Base-by-base conservation (phyloP, 2,329 filamentous ascomycete genomes). In the Chlorencoelia australis region DNA sequence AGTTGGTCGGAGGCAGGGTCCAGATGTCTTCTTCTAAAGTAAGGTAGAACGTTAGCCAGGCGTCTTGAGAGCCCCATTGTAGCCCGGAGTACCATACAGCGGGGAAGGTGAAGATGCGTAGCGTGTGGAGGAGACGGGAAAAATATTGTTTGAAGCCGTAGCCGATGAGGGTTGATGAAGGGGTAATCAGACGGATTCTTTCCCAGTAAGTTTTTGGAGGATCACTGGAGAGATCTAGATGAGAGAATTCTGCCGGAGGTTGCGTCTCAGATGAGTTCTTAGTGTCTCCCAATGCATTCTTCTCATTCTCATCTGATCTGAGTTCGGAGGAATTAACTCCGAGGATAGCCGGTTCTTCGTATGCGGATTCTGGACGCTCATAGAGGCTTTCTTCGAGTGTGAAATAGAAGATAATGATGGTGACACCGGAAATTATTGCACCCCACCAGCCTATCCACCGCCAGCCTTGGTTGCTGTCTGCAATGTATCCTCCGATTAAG, bases 21-120 rank as follows among this genome's bases (percentile, higher is more conserved):
- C 69, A 75, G 44, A 66, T 66, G 42, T 73, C 69, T 46, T 75
- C 68, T 48, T 73, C 64, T 1, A 75, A 62, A 0, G 71, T 75
- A 20, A 73, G 58, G 43, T 75, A 74, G 50, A 76, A 75, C 1
- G 68, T 69, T 15, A 76, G 56, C 55, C 71, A 74, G n/a, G 71
- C 69, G 44, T 74, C 71, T 51, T 75, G 72, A 19, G 68, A 61
- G 4, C 71, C 71, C 71, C 71, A 75, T 48, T 75, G 71, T 16
- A 75, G 52, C 7, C 71, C 71, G 3, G 69, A 68, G 42, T 68
- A 75, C 43, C 71, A 62, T 7, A 75, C 69, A 1, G 71, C 71
- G 0, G 71, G 71, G 41, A 75, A 74, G 2, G 63, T 62, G 49
- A 75, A 74, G 27, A 75, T 59, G n/a, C 69, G 65, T 33, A 75